Conservation (phyloP, 2,329 filamentous ascomycete species). For the Aspergillus floridensis region DNA sequence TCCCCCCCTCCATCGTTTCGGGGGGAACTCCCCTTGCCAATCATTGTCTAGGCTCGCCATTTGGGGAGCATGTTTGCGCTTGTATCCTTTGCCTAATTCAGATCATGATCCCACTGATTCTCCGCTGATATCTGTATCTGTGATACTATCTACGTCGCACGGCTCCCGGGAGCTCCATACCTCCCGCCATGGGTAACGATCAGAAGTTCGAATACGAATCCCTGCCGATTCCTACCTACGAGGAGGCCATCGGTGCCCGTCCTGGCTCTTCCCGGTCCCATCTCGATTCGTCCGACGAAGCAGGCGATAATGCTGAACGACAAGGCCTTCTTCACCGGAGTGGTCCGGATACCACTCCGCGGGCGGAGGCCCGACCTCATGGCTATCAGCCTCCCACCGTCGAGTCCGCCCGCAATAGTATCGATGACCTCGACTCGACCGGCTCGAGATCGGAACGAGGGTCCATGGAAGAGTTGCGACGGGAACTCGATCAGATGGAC, state of each 20-base stretch:
- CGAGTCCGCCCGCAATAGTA: slow-evolving; percentile 69
- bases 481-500: slow-evolving; percentile 87
- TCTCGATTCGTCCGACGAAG: slow-evolving; percentile 56
- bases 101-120: slow-evolving; percentile 41
- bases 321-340: slow-evolving; percentile 66
- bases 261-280: slow-evolving; percentile 50
- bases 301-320: slow-evolving; percentile 70
- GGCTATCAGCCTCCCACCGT: slow-evolving; percentile 80
- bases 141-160: slow-evolving; percentile 29
- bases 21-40: slow-evolving; percentile 7
- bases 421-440: slow-evolving; percentile 56
- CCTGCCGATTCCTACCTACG: slow-evolving; percentile 77
- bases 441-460: slow-evolving; percentile 52
- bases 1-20: slow-evolving; percentile 5
- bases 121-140: slow-evolving; percentile 29
- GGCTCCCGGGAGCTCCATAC: slow-evolving; percentile 32
- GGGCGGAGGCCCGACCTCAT: slow-evolving; percentile 44
- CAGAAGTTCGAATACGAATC: slow-evolving; percentile 59
- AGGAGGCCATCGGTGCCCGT: slow-evolving; percentile 69
- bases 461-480: slow-evolving; percentile 65
- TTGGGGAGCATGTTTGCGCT: slow-evolving; percentile 29
- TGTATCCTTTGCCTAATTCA: slow-evolving; percentile 32
- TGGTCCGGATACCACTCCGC: slow-evolving; percentile 41
- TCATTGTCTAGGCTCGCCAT: slow-evolving; percentile 4
- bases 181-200: slow-evolving; percentile 44